Evolutionary conservation across 805 yeast species (phyloP).

Genomic region (Schizosaccharomyces osmophilus): DNA sequence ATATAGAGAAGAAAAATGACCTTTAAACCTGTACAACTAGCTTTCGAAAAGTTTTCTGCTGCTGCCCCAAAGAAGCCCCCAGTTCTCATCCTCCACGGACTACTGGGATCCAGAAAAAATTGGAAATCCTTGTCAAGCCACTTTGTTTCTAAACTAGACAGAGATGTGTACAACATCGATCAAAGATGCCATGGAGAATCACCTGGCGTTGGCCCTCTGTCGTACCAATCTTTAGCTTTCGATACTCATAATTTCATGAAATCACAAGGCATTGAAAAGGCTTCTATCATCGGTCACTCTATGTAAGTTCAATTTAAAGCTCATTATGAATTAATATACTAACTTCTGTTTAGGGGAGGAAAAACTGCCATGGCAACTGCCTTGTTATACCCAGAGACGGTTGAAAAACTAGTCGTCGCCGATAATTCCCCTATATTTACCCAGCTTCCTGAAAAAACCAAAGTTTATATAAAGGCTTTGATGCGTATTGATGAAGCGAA

Average conservation of each 20-base stretch:
- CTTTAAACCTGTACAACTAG: not conserved
- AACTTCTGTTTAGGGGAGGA: constrained; percentile 45
- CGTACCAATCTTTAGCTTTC: constrained; percentile 57
- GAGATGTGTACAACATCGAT: constrained; percentile 18
- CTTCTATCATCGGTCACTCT: constrained; percentile 20
- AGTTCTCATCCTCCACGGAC: not conserved
- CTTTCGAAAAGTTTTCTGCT: not conserved
- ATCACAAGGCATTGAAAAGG: constrained; percentile 17
- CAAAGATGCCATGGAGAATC: constrained; percentile 83
- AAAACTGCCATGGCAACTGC: constrained; percentile 77
- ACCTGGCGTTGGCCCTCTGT: constrained; percentile 48
- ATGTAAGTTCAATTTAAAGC: constrained; percentile 10
- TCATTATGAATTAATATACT: not conserved
- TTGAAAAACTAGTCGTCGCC: constrained; percentile 43
- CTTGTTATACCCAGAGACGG: constrained; percentile 35
- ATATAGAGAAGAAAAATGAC: not conserved
- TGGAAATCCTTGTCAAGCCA: not conserved
- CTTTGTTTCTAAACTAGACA: not conserved
- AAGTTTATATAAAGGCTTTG: constrained; percentile 40
- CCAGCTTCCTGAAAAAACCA: constrained; percentile 33
- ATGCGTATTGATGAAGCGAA: constrained; percentile 23
- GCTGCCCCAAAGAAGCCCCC: not conserved
- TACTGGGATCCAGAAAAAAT: constrained; percentile 1
- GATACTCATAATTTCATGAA: constrained; percentile 58
- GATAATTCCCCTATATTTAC: constrained; percentile 75